These are phyloP conservation scores for Solanum rostratum DNA, from an alignment of 257 asterid genomes.

Conservation along the genomic window DNA sequence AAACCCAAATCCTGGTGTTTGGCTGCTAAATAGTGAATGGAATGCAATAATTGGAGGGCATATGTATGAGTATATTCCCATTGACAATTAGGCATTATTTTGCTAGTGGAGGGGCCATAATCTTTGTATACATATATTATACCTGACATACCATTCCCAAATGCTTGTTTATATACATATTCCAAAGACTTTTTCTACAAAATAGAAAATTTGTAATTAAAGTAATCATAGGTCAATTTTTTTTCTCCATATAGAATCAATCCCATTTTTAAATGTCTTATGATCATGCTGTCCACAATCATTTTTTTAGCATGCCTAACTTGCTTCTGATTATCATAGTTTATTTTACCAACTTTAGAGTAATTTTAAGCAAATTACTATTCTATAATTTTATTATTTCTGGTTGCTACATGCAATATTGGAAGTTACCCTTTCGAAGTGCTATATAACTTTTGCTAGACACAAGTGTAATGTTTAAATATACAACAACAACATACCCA, in stretches of 20 bases:
- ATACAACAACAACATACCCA: too few relatives aligned
- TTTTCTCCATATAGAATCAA: neutral
- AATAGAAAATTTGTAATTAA: neutral
- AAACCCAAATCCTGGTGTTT: neutral
- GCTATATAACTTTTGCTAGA: neutral
- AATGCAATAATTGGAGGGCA: neutral
- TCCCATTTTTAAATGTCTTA: neutral
- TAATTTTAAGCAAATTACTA: neutral
- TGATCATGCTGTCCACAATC: slow-evolving; percentile 1
- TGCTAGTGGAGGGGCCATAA: neutral
- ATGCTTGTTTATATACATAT: neutral
- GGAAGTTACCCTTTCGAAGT: neutral
- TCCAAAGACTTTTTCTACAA: neutral
- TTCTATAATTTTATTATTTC: neutral
- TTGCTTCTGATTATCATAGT: neutral
- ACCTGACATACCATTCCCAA: neutral
- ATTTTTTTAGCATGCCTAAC: neutral
- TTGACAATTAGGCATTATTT: neutral
- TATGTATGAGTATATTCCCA: neutral
- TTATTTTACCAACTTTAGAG: neutral
- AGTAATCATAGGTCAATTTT: neutral
- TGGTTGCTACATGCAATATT: neutral
- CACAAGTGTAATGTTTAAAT: neutral
- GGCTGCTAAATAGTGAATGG: neutral
- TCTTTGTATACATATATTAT: neutral